Percentiles rank a stretch among this genome's conserved stretches.
These are phyloP conservation scores for Candida takata DNA, from an alignment of 805 yeast species.

Conservation along the genomic window DNA sequence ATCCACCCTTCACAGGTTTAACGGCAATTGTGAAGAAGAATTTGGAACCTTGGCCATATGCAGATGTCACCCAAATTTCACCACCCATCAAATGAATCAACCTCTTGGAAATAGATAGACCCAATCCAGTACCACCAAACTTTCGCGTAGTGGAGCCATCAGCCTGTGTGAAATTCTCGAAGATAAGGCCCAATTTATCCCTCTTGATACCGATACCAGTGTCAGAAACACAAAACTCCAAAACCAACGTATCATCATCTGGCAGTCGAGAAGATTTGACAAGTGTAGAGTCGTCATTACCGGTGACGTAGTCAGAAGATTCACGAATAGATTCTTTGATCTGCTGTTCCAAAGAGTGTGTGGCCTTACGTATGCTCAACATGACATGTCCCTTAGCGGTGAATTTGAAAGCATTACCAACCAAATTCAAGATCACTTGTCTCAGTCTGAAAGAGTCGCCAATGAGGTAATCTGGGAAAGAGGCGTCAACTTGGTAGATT, in stretches of 20 bases:
- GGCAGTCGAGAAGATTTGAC: conserved; percentile 37
- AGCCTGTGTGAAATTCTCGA: conserved; percentile 88
- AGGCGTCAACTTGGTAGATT: conserved; percentile 74
- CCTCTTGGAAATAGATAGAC: conserved; percentile 81
- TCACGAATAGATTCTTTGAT: conserved; percentile 15
- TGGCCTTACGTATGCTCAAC: conserved; percentile 57
- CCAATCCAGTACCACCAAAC: conserved; percentile 90
- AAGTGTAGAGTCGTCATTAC: conserved; percentile 17
- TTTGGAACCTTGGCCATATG: conserved; percentile 76
- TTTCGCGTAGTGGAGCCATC: conserved; percentile 91
- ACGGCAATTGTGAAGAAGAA: conserved; percentile 77
- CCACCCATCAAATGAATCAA: conserved; percentile 90
- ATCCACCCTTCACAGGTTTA: conserved; percentile 57
- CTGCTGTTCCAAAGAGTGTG: conserved; percentile 17
- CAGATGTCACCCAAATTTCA: conserved; percentile 84
- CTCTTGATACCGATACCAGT: conserved; percentile 87
- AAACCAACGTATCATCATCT: conserved; percentile 30
- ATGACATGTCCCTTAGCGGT: conserved; percentile 79
- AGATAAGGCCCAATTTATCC: conserved; percentile 77
- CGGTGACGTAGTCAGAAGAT: conserved; percentile 22
- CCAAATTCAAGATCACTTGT: conserved; percentile 79
- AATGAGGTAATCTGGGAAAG: conserved; percentile 79
- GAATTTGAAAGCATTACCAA: conserved; percentile 87
- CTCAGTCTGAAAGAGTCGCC: conserved; percentile 87
- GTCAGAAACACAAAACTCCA: conserved; percentile 83